Conservation (phyloP, 257 asterid genomes). For the Pogostemon cablin region DNA sequence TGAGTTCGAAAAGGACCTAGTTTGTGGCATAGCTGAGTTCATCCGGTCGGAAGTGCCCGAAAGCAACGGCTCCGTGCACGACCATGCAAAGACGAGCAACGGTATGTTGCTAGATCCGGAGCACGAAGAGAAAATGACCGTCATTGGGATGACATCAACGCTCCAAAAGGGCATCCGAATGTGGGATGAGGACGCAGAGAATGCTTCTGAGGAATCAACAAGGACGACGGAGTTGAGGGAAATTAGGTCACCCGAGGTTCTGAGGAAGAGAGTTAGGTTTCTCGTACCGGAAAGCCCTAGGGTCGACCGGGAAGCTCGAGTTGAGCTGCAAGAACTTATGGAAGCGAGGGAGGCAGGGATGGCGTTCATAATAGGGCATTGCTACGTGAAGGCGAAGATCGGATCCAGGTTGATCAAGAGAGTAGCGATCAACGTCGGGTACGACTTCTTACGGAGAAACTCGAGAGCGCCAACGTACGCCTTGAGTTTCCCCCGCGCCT, state of each 20-base stretch:
- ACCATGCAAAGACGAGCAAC: background rate
- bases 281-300: conserved; percentile 63
- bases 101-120: conserved; percentile 34
- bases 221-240: conserved; percentile 42
- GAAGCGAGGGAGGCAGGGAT: conserved; percentile 94
- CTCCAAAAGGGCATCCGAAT: conserved; percentile 39
- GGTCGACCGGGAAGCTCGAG: conserved; percentile 44
- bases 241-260: conserved; percentile 41
- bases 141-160: conserved; percentile 68
- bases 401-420: conserved; percentile 78
- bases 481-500: conserved; percentile 77
- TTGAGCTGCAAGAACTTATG: conserved; percentile 67
- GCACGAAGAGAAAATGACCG: conserved; percentile 61
- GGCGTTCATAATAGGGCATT: conserved; percentile 83
- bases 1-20: conserved; percentile 80
- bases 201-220: conserved; percentile 38
- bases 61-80: background rate
- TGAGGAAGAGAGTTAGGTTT: conserved; percentile 71
- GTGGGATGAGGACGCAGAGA: conserved; percentile 45
- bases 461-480: conserved; percentile 78
- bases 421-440: conserved; percentile 61
- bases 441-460: conserved; percentile 86
- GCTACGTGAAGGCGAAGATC: conserved; percentile 76
- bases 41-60: conserved; percentile 65
- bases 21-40: conserved; percentile 82